Base-by-base conservation (phyloP, 2,329 filamentous ascomycete genomes). In the Chaetomium olivaceum region DNA sequence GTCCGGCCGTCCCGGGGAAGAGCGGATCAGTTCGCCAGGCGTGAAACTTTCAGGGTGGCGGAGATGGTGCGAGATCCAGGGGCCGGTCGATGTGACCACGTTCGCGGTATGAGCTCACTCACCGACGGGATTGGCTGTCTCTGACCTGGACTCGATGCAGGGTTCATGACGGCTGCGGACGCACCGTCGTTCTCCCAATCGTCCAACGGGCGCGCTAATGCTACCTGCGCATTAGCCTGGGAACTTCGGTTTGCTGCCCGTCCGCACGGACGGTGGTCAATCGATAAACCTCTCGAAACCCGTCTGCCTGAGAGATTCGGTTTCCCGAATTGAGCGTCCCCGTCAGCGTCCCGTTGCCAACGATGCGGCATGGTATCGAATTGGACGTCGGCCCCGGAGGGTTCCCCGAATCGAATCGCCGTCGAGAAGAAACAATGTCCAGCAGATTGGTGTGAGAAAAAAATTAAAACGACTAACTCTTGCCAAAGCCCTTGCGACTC, bases 311-410 rank as follows among this genome's bases (percentile, higher is more conserved):
- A 29, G 27, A 19, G 12, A 55, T 52, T 58, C 68, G 69, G 68
- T 9, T 68, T 71, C 65, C 66, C 66, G 51, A 36, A 67, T 70
- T 56, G 46, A 65, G 68, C 23, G 25, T 58, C n/a, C n/a, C n/a
- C n/a, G n/a, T n/a, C n/a, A n/a, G n/a, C n/a, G n/a, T 25, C 61
- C 57, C 9, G 39, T 14, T 29, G 43, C 52, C 21, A 52, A 48
- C 0, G 56, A 52, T 27, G 48, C 55, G 25, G 59, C 50, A 50
- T 29, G n/a, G 46, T 48, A 33, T 31, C 27, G 21, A 12, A 7
- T 27, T 4, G 25, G 12, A 12, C n/a, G 3, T 21, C 50, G 23
- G 50, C n/a, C 46, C 56, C 33, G 46, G 8, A 39, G 19, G 21
- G 29, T 39, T 39, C 21, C 29, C n/a, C 25, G 27, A 54, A 6